Percentiles rank a stretch among this genome's conserved stretches.
Conservation (phyloP, 768 basidiomycete genomes). For the Tremella yokohamensis region DNA sequence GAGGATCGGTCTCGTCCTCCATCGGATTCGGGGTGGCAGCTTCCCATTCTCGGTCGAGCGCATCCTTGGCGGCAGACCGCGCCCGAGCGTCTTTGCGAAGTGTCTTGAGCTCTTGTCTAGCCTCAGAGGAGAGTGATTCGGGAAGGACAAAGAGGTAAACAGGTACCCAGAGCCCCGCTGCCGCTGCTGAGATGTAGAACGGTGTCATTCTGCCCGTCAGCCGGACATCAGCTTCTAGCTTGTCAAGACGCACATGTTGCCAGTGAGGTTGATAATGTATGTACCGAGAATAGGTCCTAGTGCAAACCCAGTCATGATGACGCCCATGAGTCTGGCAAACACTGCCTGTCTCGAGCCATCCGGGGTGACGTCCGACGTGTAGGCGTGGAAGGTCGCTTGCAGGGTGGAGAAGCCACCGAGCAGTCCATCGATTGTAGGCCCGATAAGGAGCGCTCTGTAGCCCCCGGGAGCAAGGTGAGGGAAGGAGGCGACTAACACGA, state of each 20-base stretch:
- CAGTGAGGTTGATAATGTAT: constrained; percentile 61
- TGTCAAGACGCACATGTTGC: constrained; percentile 38
- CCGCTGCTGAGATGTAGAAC: constrained; percentile 63
- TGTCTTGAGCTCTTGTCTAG: constrained; percentile 21
- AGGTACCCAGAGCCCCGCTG: constrained; percentile 61
- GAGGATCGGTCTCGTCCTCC: no score
- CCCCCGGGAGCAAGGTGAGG: constrained; percentile 58
- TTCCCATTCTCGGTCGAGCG: constrained; percentile 48
- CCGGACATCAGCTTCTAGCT: not conserved
- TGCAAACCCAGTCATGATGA: constrained; percentile 72
- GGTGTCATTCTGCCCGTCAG: constrained; percentile 54
- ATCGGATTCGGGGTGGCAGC: constrained; percentile 22
- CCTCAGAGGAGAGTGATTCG: constrained; percentile 61
- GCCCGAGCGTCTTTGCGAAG: constrained; percentile 33
- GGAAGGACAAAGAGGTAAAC: constrained; percentile 62
- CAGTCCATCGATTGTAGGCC: constrained; percentile 74
- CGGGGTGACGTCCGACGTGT: constrained; percentile 50
- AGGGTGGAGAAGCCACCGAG: constrained; percentile 73
- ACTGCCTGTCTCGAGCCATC: constrained; percentile 42
- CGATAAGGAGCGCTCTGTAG: constrained; percentile 69
- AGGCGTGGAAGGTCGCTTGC: constrained; percentile 62
- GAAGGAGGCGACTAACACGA: constrained; percentile 74
- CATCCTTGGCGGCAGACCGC: constrained; percentile 30
- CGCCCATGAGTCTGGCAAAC: constrained; percentile 66
- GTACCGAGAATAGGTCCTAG: constrained; percentile 71